Base-by-base conservation (phyloP, 345 rosid species). In the Gossypium arboreum region DNA sequence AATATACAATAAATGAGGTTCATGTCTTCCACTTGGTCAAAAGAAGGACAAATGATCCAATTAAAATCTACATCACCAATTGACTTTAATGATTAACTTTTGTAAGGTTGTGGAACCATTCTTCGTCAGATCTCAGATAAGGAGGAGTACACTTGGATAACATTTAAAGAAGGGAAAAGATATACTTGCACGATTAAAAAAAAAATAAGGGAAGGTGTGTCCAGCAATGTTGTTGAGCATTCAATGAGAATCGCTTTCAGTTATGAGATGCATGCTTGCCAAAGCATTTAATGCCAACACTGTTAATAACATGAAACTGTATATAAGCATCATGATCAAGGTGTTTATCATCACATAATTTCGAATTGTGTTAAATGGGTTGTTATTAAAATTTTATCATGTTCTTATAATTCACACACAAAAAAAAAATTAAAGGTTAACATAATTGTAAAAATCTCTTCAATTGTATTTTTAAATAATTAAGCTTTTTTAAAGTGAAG, bases 301-400 rank as follows among this genome's bases (percentile, higher is more conserved):
- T 5, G 39, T 4, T 4, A 29, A 34, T 34, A 34, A 34, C 6
- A 34, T 34, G 0, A 34, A 4, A 34, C 39, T 0, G 6, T 4
- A 5, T 29, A 4, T 34, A 4, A 0, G 7, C 1, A 0, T 34
- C 6, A 34, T 34, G 6, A 4, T 34, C 0, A 34, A 34, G 0
- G 1, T 1, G 7, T 34, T 5, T 0, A 5, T 6, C 7, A 5
- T 34, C 1, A 4, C 1, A 34, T 0, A 0, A 1, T 34, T 34
- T 34, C 0, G 1, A 34, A 1, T 5, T 0, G 7, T 6, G 7
- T 34, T 34, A 5, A 34, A 1, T 0, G 7, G 1, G 0, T 34
- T 34, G 0, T 0, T 34, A 5, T 34, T 5, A 5, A 0, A 0
- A 0, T 5, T 34, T 34, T 34, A 0, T 0, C 0, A 0, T 5